phyloP scores from a whole-genome alignment of 23 red algal species.

The Gracilaria domingensis region DNA sequence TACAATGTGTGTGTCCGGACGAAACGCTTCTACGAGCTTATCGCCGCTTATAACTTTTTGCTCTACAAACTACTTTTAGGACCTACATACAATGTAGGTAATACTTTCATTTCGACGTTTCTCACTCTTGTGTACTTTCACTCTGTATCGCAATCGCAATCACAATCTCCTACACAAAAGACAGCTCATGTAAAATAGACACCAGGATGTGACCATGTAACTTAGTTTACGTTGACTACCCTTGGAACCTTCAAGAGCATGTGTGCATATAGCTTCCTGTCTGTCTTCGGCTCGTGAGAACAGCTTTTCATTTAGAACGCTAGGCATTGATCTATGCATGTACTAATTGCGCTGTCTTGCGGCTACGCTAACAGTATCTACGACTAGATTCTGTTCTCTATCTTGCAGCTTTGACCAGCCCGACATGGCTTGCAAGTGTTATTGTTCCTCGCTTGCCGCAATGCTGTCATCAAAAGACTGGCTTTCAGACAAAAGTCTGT shows the following conservation, averaged over 20 bases:
- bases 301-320: too few species aligned
- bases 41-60: background rate
- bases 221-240: too few species aligned
- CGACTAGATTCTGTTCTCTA: constrained; percentile 2
- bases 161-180: too few species aligned
- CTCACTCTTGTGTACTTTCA: too few species aligned
- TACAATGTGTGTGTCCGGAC: constrained; percentile 3
- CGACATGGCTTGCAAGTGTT: constrained; percentile 2
- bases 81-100: background rate
- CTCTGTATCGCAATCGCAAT: too few species aligned
- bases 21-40: background rate
- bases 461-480: background rate
- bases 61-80: background rate
- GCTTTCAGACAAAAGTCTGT: background rate
- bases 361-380: background rate
- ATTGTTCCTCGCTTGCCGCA: background rate
- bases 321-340: too few species aligned
- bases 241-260: too few species aligned
- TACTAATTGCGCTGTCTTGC: background rate
- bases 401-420: constrained; percentile 6
- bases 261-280: too few species aligned
- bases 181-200: too few species aligned
- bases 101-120: too few species aligned
- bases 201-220: too few species aligned
- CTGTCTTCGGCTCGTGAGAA: too few species aligned